phyloP scores from a whole-genome alignment of 805 yeast species.

The Metschnikowia gruessii region DNA sequence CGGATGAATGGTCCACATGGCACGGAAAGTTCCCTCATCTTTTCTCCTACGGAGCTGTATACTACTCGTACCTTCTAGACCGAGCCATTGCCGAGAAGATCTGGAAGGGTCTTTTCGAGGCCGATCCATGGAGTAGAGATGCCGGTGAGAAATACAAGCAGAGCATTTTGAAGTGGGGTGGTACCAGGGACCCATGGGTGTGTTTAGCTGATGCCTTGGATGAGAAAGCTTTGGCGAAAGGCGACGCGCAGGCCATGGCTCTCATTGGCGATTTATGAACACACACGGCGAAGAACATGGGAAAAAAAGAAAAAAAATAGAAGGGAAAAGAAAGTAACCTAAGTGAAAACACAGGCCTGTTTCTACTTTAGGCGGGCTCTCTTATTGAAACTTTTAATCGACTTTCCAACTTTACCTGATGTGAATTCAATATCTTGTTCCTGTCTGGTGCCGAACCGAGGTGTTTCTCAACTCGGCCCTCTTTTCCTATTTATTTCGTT shows the following conservation, averaged over 20 bases:
- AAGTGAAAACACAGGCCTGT: no score
- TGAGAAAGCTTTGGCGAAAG: slow-evolving; percentile 54
- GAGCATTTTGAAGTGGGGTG: slow-evolving; percentile 87
- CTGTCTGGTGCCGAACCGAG: no score
- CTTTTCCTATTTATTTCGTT: no score
- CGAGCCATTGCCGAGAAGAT: slow-evolving; percentile 87
- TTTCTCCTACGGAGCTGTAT: slow-evolving; percentile 90
- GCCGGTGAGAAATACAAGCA: slow-evolving; percentile 77
- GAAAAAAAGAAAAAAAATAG: neutral
- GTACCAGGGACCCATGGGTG: slow-evolving; percentile 84
- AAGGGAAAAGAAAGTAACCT: neutral
- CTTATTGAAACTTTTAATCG: no score
- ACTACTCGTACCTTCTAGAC: slow-evolving; percentile 88
- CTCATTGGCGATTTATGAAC: slow-evolving; percentile 21
- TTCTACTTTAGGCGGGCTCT: no score
- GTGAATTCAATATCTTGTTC: neutral
- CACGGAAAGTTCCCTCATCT: slow-evolving; percentile 93
- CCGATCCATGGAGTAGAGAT: slow-evolving; percentile 64
- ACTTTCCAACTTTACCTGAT: neutral
- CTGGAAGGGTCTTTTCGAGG: slow-evolving; percentile 69
- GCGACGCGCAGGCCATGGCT: slow-evolving; percentile 72
- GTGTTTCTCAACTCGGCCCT: no score
- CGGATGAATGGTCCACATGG: slow-evolving; percentile 76
- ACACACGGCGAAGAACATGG: no score
- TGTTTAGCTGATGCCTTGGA: slow-evolving; percentile 79